A percentile compares a stretch with the other conserved stretches of the same genome.
phyloP scores from a whole-genome alignment of 805 yeast genomes.

The Naumovozyma baii region DNA sequence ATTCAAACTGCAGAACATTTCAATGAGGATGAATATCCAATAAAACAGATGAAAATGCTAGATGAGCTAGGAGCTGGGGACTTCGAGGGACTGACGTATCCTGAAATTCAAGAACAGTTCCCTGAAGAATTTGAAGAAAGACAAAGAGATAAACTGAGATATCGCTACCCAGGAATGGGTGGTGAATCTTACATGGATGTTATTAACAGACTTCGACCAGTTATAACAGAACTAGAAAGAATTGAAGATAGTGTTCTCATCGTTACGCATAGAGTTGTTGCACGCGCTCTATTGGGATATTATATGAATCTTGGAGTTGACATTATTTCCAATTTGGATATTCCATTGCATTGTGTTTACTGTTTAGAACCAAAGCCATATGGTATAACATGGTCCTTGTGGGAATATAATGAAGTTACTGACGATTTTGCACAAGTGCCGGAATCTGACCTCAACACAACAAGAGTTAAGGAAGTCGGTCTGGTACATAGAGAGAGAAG shows the following conservation, averaged over 20 bases:
- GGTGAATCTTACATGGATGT: conserved; percentile 95
- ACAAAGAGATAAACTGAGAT: conserved; percentile 64
- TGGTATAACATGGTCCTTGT: conserved; percentile 88
- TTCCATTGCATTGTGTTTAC: conserved; percentile 85
- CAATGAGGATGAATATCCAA: conserved; percentile 61
- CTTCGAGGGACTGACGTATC: conserved; percentile 87
- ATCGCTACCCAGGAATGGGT: conserved; percentile 94
- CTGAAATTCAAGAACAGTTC: conserved; percentile 59
- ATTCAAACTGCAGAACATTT: conserved; percentile 70
- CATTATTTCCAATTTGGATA: conserved; percentile 80
- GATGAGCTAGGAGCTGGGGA: conserved; percentile 91
- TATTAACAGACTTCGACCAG: conserved; percentile 76
- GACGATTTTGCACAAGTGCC: conserved; percentile 71
- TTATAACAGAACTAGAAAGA: conserved; percentile 86
- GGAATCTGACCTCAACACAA: conserved; percentile 33
- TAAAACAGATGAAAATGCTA: conserved; percentile 85
- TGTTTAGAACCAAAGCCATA: conserved; percentile 88
- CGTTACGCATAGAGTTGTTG: conserved; percentile 84
- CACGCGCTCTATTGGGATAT: conserved; percentile 78
- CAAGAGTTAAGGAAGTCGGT: conserved; percentile 58
- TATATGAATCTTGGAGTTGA: conserved; percentile 75
- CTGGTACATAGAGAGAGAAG: conserved; percentile 60
- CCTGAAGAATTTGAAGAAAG: conserved; percentile 78
- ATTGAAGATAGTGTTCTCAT: conserved; percentile 78
- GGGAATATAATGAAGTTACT: conserved; percentile 68